Percentiles rank a stretch among this genome's conserved stretches.
phyloP scores from a whole-genome alignment of 768 basidiomycete species.

The Lactarius tabidus region DNA sequence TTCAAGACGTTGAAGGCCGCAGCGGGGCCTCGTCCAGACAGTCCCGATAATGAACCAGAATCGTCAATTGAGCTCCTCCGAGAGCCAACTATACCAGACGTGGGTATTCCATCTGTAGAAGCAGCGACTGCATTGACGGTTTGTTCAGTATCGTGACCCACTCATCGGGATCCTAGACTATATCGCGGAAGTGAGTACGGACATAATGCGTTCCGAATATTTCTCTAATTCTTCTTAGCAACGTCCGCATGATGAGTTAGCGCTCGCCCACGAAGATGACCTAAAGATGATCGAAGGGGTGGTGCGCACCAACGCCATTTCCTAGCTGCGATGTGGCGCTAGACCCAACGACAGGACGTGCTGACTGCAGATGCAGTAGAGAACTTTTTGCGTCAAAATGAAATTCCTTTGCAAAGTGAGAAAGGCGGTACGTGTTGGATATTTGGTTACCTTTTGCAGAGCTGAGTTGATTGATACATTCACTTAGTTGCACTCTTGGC shows the following conservation, averaged over 20 bases:
- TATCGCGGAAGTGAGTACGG: conserved; percentile 11
- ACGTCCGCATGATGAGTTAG: conserved; percentile 1
- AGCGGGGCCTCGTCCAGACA: conserved; percentile 3
- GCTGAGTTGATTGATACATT: not conserved
- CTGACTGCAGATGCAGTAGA: conserved; percentile 7
- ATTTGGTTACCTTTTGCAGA: not conserved
- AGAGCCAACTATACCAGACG: not conserved
- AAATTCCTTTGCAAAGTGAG: not conserved
- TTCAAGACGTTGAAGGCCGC: not conserved
- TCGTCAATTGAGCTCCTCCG: not conserved
- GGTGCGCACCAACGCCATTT: conserved; percentile 1
- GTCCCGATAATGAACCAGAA: not conserved
- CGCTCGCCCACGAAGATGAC: conserved; percentile 17
- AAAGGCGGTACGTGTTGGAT: conserved; percentile 8
- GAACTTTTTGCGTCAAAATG: not conserved
- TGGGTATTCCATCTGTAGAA: not conserved
- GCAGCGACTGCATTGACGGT: not conserved
- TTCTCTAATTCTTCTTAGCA: not conserved
- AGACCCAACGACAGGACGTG: conserved; percentile 2
- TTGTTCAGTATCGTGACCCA: conserved; percentile 7
- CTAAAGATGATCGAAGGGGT: conserved; percentile 1
- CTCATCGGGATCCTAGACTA: conserved; percentile 11
- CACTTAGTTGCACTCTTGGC: conserved; percentile 5
- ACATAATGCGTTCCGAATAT: not conserved
- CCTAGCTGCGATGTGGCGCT: not conserved